Conservation (phyloP, 306 rosid genomes). For the Sindora glabra region DNA sequence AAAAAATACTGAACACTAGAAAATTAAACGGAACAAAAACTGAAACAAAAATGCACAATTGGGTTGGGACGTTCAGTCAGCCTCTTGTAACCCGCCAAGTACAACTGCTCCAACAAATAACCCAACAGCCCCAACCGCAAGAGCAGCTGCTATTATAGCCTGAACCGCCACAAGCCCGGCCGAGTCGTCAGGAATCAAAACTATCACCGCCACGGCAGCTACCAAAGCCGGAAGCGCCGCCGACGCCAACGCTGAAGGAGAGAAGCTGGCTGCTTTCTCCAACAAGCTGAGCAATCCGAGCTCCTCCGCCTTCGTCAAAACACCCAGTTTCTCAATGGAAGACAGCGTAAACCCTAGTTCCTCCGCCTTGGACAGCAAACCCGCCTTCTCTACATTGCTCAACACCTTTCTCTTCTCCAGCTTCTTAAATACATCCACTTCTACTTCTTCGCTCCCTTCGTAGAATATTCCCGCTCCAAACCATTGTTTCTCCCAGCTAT, state of each 20-base stretch:
- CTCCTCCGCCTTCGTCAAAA: slow-evolving; percentile 84
- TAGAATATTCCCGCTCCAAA: slow-evolving; percentile 89
- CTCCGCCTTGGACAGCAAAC: slow-evolving; percentile 82
- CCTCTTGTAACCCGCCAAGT: slow-evolving; percentile 77
- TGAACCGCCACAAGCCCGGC: slow-evolving; percentile 48
- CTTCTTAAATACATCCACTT: slow-evolving; percentile 91
- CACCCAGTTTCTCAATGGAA: slow-evolving; percentile 77
- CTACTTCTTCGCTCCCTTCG: slow-evolving; percentile 76
- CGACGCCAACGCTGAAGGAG: slow-evolving; percentile 73
- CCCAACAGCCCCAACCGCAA: slow-evolving; percentile 60
- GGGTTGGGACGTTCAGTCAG: slow-evolving; percentile 41
- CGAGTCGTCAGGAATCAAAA: slow-evolving; percentile 80
- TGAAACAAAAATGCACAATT: not conserved
- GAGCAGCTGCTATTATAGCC: slow-evolving; percentile 50
- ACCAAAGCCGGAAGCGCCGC: slow-evolving; percentile 56
- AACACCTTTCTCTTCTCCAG: slow-evolving; percentile 73
- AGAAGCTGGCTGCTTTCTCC: slow-evolving; percentile 37
- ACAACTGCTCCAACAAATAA: slow-evolving; percentile 72
- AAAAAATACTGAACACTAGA: not conserved
- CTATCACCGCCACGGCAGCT: slow-evolving; percentile 53
- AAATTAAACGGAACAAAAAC: not conserved
- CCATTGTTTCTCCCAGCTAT: slow-evolving; percentile 80
- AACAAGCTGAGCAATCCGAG: slow-evolving; percentile 80
- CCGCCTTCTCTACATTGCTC: slow-evolving; percentile 83
- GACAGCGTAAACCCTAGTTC: slow-evolving; percentile 71